Evolutionary conservation across 78 protist species (phyloP), one percentile per base, ranked within the genome.

Genomic region (Paratrimastix pyriformis): DNA sequence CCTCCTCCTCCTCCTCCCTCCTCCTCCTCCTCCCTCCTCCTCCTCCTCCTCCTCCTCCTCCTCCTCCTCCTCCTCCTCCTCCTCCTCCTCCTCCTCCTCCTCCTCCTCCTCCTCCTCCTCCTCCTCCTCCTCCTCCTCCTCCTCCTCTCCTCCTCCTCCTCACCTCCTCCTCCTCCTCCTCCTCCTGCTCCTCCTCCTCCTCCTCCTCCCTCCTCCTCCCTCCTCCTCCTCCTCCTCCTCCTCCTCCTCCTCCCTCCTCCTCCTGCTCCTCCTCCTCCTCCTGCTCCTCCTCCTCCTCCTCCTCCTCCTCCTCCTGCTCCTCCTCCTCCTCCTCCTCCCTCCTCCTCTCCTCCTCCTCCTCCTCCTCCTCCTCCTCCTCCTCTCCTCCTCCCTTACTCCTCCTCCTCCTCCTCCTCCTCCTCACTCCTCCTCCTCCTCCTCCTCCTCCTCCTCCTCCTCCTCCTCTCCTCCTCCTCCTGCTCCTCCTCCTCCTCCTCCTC

Each of bases 51-150:
- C 65, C 38, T 18, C 65, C 4, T 18, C 65, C 38, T 58, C 65
- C 38, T 18, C 4, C 65, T 58, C 65, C 4, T 18, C 65, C 38
- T 18, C 37, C 38, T 58, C 65, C 38, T 18, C 37, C 38, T 18
- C 65, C 4, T 58, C 65, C 38, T 58, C 65, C 65, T 18, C 4
- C 65, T 18, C 65, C 37, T 18, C 65, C 65, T 58, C 65, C 65
- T 18, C 37, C 65, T 18, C 4, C 37, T 58, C 4, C 37, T 58
- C 38, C 65, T 18, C 65, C 4, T 18, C 65, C 38, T 58, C 65
- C 38, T 18, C 37, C 38, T 58, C 65, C 4, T 18, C 65, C 38
- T 29, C 65, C 38, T 58, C 65, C 38, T 29, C 37, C 38, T 29
- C 65, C 29, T 29, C 65, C 38, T 58, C 37, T 29, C 38, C n/a